A percentile compares a stretch with the other conserved stretches of the same genome.
phyloP scores from a whole-genome alignment of 2,329 filamentous ascomycete genomes.

The Ophiostoma fasciatum region DNA sequence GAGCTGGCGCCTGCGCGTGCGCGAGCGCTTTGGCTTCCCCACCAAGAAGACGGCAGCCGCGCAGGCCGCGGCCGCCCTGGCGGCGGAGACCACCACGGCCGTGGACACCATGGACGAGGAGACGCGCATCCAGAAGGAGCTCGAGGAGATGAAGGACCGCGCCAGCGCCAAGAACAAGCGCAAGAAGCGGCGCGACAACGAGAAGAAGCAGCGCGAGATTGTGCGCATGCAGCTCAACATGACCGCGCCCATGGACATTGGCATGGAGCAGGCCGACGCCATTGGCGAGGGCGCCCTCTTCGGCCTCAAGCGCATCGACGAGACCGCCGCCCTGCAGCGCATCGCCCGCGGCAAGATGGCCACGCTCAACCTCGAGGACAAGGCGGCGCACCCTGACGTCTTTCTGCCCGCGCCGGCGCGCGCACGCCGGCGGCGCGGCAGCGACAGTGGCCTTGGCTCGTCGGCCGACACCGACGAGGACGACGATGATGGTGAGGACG shows the following conservation, averaged over 20 bases:
- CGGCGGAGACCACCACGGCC: constrained; percentile 65
- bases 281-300: constrained; percentile 76
- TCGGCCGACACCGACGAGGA: constrained; percentile 38
- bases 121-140: constrained; percentile 72
- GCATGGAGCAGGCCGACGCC: constrained; percentile 71
- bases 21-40: constrained; percentile 79
- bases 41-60: constrained; percentile 48
- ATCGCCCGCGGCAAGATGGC: constrained; percentile 70
- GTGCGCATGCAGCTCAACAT: constrained; percentile 97
- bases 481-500: constrained; percentile 26
- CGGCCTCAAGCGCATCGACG: constrained; percentile 66
- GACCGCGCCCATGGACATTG: constrained; percentile 90
- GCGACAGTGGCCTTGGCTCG: constrained; percentile 42
- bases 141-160: constrained; percentile 69
- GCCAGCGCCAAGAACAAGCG: constrained; percentile 65
- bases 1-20: constrained; percentile 76
- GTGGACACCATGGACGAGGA: constrained; percentile 92
- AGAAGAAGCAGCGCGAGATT: constrained; percentile 86
- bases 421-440: constrained; percentile 17
- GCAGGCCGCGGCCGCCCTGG: constrained; percentile 42
- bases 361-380: constrained; percentile 34
- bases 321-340: constrained; percentile 52
- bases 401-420: too few relatives aligned
- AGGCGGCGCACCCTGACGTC: not conserved
- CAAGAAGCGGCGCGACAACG: constrained; percentile 75